A percentile compares a stretch with the other conserved stretches of the same genome.
Conservation (phyloP, 768 basidiomycete genomes). For the Coprinopsis marcescibilis region DNA sequence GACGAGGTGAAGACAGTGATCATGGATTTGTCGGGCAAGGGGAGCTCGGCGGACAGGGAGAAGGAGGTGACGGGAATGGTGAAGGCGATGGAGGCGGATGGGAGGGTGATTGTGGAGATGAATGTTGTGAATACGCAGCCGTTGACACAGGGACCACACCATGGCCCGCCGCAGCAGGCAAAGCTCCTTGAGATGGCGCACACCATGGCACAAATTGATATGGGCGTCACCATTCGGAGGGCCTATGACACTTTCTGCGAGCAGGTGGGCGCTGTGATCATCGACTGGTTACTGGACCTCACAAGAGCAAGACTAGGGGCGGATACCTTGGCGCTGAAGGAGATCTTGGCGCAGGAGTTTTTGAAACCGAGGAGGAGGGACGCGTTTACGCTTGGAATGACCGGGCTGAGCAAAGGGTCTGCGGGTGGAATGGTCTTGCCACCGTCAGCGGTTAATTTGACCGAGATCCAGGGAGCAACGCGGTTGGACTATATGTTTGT, state of each 20-base stretch:
- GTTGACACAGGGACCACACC: slow-evolving; percentile 26
- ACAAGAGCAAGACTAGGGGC: slow-evolving; percentile 65
- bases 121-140: slow-evolving; percentile 25
- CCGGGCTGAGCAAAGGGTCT: slow-evolving; percentile 10
- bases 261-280: slow-evolving; percentile 74
- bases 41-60: slow-evolving; percentile 29
- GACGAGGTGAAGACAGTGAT: slow-evolving; percentile 79
- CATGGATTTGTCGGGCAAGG: slow-evolving; percentile 46
- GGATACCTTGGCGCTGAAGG: slow-evolving; percentile 63
- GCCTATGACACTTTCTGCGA: slow-evolving; percentile 88
- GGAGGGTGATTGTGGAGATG: slow-evolving; percentile 81
- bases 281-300: slow-evolving; percentile 81
- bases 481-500: slow-evolving; percentile 72
- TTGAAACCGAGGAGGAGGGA: slow-evolving; percentile 56
- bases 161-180: slow-evolving; percentile 9
- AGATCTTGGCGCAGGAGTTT: slow-evolving; percentile 67
- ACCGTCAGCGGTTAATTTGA: slow-evolving; percentile 30
- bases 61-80: slow-evolving; percentile 54
- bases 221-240: slow-evolving; percentile 84
- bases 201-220: slow-evolving; percentile 78
- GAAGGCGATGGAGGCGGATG: slow-evolving; percentile 62
- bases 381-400: slow-evolving; percentile 36
- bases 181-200: slow-evolving; percentile 73
- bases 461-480: slow-evolving; percentile 46
- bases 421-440: slow-evolving; percentile 15